Percentiles rank a stretch among this genome's conserved stretches.
Conservation (phyloP, 2,329 filamentous ascomycete genomes). For the Aureobasidium zeae region DNA sequence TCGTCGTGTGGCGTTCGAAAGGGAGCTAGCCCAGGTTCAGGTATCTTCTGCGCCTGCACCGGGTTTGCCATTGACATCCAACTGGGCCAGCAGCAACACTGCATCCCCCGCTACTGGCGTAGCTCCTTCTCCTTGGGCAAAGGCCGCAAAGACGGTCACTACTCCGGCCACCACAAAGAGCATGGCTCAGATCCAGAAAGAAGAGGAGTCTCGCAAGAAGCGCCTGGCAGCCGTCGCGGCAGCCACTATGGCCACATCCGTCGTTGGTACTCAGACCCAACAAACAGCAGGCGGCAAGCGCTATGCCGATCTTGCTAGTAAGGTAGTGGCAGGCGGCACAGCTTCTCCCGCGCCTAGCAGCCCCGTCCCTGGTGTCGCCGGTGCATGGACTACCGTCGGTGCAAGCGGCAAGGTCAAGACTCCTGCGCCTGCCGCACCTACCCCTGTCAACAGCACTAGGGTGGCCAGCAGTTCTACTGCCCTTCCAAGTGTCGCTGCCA, state of each 20-base stretch:
- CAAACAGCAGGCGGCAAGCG: constrained; percentile 60
- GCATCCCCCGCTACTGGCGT: constrained; percentile 58
- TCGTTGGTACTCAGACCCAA: constrained; percentile 32
- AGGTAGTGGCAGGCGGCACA: constrained; percentile 49
- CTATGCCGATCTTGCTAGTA: constrained; percentile 88
- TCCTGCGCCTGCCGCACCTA: constrained; percentile 50
- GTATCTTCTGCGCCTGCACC: constrained; percentile 52
- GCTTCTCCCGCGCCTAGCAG: constrained; percentile 33
- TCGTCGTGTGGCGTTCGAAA: constrained; percentile 69
- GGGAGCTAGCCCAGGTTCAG: constrained; percentile 61
- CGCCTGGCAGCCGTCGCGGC: constrained; percentile 50
- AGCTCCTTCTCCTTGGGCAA: constrained; percentile 57
- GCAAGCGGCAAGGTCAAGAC: constrained; percentile 85
- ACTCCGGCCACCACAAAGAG: constrained; percentile 63
- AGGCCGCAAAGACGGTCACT: constrained; percentile 42
- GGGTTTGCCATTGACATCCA: constrained; percentile 77
- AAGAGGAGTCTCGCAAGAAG: constrained; percentile 85
- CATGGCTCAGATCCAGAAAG: constrained; percentile 88
- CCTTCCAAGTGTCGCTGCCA: constrained; percentile 25
- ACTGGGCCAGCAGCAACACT: constrained; percentile 72
- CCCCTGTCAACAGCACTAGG: constrained; percentile 37
- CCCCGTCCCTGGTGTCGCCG: constrained; percentile 35
- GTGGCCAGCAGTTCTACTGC: constrained; percentile 40
- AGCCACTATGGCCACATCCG: constrained; percentile 36
- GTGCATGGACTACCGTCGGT: constrained; percentile 90